A percentile compares a stretch with the other conserved stretches of the same genome.
phyloP scores from a whole-genome alignment of 345 rosid genomes.

The Citrus medica region DNA sequence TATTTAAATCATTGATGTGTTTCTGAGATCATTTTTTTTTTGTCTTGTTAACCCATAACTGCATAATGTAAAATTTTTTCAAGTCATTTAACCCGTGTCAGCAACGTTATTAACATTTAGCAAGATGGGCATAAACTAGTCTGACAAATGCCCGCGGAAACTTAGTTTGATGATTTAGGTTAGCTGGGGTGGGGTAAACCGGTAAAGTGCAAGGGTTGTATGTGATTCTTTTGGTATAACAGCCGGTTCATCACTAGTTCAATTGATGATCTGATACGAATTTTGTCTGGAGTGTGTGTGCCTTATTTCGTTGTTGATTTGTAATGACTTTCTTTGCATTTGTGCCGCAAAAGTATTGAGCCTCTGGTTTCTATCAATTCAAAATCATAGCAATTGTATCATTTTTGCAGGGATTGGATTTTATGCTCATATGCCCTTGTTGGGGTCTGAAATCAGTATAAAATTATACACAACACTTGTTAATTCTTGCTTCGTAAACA shows the following conservation, averaged over 20 bases:
- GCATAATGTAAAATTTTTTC: too few species aligned
- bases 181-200: neutral
- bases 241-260: neutral
- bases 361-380: neutral
- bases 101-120: neutral
- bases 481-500: too few species aligned
- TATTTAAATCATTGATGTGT: conserved; percentile 33
- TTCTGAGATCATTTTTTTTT: neutral
- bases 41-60: neutral
- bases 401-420: too few species aligned
- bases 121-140: neutral
- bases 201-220: neutral
- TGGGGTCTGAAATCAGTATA: too few species aligned
- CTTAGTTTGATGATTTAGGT: neutral
- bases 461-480: too few species aligned
- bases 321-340: neutral
- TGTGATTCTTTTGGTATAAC: neutral
- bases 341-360: neutral
- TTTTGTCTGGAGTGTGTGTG: neutral
- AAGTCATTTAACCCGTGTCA: too few species aligned
- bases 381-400: too few species aligned
- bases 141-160: neutral
- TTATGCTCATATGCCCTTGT: too few species aligned
- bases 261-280: neutral
- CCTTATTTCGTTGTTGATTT: neutral